Percentiles rank a stretch among this genome's conserved stretches.
These are phyloP conservation scores for Fusarium sp. DNA, from an alignment of 2,329 filamentous ascomycete genomes.

Conservation along the genomic window DNA sequence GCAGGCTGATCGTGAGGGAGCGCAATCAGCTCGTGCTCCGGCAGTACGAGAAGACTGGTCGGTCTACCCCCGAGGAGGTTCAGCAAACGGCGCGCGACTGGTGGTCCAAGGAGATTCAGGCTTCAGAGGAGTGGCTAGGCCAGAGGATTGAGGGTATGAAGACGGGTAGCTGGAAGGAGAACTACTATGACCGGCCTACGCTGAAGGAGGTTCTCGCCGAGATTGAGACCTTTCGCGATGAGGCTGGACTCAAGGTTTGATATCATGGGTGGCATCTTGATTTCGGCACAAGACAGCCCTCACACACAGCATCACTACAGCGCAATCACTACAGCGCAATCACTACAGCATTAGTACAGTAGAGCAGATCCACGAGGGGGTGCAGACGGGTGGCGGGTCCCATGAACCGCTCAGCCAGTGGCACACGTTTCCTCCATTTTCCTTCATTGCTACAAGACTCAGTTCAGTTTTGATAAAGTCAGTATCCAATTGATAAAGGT, in stretches of 20 bases:
- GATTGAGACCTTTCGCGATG: constrained; percentile 44
- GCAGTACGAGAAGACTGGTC: constrained; percentile 44
- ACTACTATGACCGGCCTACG: constrained; percentile 62
- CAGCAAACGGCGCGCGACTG: constrained; percentile 56
- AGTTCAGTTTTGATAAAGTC: not conserved
- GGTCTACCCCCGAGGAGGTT: constrained; percentile 51
- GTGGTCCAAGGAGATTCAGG: constrained; percentile 62
- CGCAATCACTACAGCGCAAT: not conserved
- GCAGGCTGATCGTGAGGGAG: constrained; percentile 57
- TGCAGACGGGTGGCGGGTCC: not conserved
- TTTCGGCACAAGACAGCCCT: constrained; percentile 1
- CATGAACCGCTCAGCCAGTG: not conserved
- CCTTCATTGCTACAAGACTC: not conserved
- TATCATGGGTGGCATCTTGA: not conserved
- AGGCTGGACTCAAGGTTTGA: constrained; percentile 32
- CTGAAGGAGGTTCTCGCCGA: constrained; percentile 56
- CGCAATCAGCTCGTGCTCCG: constrained; percentile 60
- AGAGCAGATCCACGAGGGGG: not conserved
- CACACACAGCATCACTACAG: constrained; percentile 8
- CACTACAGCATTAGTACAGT: not conserved
- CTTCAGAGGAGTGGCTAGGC: constrained; percentile 60
- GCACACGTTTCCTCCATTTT: not conserved
- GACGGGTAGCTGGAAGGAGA: constrained; percentile 61
- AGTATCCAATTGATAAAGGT: constrained; percentile 4
- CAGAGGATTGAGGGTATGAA: constrained; percentile 53